A percentile compares a stretch with the other conserved stretches of the same genome.
These are phyloP conservation scores for Tolypocladium endophyticum DNA, from an alignment of 2,329 filamentous ascomycete genomes.

Conservation along the genomic window DNA sequence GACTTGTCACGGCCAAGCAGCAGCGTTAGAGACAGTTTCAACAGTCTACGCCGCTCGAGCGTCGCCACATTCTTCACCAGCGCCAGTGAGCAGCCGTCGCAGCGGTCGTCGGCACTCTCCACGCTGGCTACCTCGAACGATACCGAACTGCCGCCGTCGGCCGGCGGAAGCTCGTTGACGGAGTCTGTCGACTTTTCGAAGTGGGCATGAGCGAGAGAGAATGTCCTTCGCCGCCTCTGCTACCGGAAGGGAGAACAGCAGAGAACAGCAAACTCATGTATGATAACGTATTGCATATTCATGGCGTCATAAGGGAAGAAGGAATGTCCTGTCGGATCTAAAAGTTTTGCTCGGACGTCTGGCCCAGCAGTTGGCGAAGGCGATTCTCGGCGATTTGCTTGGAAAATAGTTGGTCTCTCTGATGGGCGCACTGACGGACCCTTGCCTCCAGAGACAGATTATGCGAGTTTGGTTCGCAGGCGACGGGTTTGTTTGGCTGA, in stretches of 20 bases:
- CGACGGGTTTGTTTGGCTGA: neutral
- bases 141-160: slow-evolving; percentile 34
- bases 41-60: slow-evolving; percentile 49
- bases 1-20: slow-evolving; percentile 9
- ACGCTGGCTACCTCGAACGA: slow-evolving; percentile 43
- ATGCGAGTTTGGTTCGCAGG: neutral
- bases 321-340: neutral
- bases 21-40: slow-evolving; percentile 48
- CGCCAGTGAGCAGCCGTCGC: slow-evolving; percentile 44
- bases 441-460: neutral
- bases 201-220: slow-evolving; percentile 19
- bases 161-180: slow-evolving; percentile 18
- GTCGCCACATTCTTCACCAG: slow-evolving; percentile 55
- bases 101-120: slow-evolving; percentile 47
- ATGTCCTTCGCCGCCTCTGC: neutral
- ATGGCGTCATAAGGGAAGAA: neutral
- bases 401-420: neutral
- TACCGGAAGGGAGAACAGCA: neutral
- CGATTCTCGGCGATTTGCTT: neutral
- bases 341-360: neutral
- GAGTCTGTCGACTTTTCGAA: slow-evolving; percentile 29
- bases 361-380: neutral
- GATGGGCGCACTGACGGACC: neutral
- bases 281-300: neutral
- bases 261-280: neutral